These are phyloP conservation scores for Collybia sp. DNA, from an alignment of 768 basidiomycete genomes.

Conservation along the genomic window DNA sequence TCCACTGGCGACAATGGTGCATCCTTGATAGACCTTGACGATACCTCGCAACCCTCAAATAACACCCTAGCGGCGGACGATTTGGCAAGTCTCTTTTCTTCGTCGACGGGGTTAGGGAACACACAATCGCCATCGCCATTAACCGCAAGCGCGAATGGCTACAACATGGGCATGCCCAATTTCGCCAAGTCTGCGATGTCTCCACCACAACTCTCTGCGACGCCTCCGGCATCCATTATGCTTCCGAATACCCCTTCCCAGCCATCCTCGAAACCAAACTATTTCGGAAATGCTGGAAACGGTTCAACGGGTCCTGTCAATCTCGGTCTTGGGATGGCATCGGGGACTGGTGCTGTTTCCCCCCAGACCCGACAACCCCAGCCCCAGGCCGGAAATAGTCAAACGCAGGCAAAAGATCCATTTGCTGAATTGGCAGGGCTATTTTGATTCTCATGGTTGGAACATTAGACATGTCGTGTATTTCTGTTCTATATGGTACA, in stretches of 20 bases:
- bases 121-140: slow-evolving; percentile 19
- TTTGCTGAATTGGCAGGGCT: slow-evolving; percentile 80
- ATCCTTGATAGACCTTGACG: slow-evolving; percentile 81
- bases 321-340: slow-evolving; percentile 8
- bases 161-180: slow-evolving; percentile 4
- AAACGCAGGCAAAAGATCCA: slow-evolving; percentile 64
- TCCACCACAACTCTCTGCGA: slow-evolving; percentile 20
- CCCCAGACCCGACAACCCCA: slow-evolving; percentile 17
- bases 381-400: slow-evolving; percentile 1
- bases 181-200: slow-evolving; percentile 13
- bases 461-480: slow-evolving; percentile 7
- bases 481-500: slow-evolving; percentile 1
- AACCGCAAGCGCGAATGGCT: slow-evolving; percentile 13
- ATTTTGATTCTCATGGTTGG: slow-evolving; percentile 42
- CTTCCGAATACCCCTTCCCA: slow-evolving; percentile 28
- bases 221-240: slow-evolving; percentile 35
- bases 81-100: slow-evolving; percentile 56
- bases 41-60: slow-evolving; percentile 24
- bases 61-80: slow-evolving; percentile 37
- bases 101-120: slow-evolving; percentile 10
- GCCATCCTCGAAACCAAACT: slow-evolving; percentile 19
- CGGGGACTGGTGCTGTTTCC: slow-evolving; percentile 17
- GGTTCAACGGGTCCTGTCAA: slow-evolving; percentile 12
- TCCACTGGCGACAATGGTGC: slow-evolving; percentile 28
- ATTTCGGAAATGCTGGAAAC: slow-evolving; percentile 19